phyloP scores from a whole-genome alignment of 148 eudicot genomes.

The Chenopodium album region DNA sequence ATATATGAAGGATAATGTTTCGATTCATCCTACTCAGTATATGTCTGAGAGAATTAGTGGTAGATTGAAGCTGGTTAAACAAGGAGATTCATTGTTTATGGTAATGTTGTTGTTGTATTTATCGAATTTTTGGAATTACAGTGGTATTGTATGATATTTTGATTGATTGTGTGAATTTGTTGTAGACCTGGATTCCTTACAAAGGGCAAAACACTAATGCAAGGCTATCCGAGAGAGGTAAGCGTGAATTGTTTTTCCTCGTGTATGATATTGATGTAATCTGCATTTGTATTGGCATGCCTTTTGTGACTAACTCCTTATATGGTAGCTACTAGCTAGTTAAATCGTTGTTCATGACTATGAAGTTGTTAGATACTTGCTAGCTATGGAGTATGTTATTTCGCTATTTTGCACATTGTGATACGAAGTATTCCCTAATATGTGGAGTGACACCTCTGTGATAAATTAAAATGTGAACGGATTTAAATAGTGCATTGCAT shows the following conservation, averaged over 20 bases:
- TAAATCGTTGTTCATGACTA: not conserved
- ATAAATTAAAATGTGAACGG: not conserved
- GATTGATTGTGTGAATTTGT: slow-evolving; percentile 10
- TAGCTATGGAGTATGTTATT: not conserved
- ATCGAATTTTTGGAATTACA: not conserved
- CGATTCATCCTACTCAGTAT: slow-evolving; percentile 92
- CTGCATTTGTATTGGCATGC: not conserved
- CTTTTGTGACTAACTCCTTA: not conserved
- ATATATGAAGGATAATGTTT: slow-evolving; percentile 76
- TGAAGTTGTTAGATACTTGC: not conserved
- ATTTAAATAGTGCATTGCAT: not conserved
- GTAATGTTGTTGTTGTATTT: slow-evolving; percentile 33
- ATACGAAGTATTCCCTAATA: not conserved
- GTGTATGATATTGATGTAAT: not conserved
- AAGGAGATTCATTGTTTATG: slow-evolving; percentile 62
- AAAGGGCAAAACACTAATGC: slow-evolving; percentile 82
- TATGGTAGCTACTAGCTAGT: not conserved
- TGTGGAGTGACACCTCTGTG: not conserved
- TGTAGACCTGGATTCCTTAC: slow-evolving; percentile 90
- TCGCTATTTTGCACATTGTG: no score
- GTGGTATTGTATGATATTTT: not conserved
- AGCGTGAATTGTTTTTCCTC: slow-evolving; percentile 17
- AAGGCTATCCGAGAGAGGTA: slow-evolving; percentile 84
- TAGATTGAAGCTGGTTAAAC: slow-evolving; percentile 74
- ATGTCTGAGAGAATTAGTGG: slow-evolving; percentile 93